Base-by-base conservation (phyloP, 1,284 basidiomycete species). In the Coriolopsis trogii region DNA sequence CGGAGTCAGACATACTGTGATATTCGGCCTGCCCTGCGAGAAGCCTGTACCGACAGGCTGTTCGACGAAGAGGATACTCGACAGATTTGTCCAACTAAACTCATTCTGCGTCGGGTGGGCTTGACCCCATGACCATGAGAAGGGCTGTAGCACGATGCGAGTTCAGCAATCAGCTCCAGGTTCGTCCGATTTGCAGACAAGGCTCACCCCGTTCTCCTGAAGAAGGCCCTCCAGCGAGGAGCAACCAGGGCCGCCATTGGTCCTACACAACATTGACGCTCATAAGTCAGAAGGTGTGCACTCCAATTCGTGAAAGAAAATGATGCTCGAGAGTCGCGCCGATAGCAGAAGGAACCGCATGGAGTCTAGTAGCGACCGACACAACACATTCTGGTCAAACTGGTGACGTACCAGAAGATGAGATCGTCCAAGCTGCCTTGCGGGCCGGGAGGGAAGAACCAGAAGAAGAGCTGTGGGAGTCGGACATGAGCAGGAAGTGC, bases 31-130 rank as follows among this genome's bases (percentile, higher is more conserved):
- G 5, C 92, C 92, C 58, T 85, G 83, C 0, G 87, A 87, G 65
- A 87, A 93, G 1, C 92, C 92, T 0, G 89, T 91, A 6, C 89
- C 87, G 23, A 92, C 83, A 0, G 92, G 92, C 61, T 94, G 92
- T 62, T 95, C 91, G 6, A 93, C 79, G 77, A 80, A 93, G 13
- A 93, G 70, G n/a, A 92, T 72, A 53, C 84, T 89, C 1, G 87
- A 87, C 24, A 92, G 71, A 62, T 93, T 92, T 1, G 87, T 89
- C 90, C 89, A 93, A 62, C 87, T 87, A 65, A 81, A 82, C 55
- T 85, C 78, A 58, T 93, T 94, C 2, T 70, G 70, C 0, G 79
- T 84, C 1, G 89, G 82, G 48, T 78, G 76, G 3, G 83, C 84
- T 56, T 82, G 81, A 2, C 90, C 90, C 40, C 62, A 73, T 5